Percentiles rank a stretch among this genome's conserved stretches.
These are phyloP conservation scores for Xylariaceae sp. DNA, from an alignment of 2,329 filamentous ascomycete genomes.

Conservation along the genomic window DNA sequence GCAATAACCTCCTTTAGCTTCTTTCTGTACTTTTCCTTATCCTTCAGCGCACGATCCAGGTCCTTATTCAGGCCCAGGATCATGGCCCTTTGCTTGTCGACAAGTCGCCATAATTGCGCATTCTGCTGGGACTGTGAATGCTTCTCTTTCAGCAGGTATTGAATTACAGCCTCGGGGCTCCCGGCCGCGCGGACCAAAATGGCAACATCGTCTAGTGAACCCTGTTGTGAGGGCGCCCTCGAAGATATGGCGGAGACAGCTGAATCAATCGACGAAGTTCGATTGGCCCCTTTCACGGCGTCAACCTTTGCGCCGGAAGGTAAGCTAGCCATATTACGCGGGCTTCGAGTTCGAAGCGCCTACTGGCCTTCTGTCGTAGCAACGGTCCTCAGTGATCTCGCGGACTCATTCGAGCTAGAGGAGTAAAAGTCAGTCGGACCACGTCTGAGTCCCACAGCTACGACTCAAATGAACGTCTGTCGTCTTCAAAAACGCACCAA, in stretches of 20 bases:
- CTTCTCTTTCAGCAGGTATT: slow-evolving; percentile 87
- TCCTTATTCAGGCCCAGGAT: slow-evolving; percentile 93
- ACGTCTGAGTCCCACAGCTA: not conserved
- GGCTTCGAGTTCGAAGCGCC: slow-evolving; percentile 36
- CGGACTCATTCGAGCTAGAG: slow-evolving; percentile 43
- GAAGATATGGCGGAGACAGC: slow-evolving; percentile 74
- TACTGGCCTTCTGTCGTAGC: slow-evolving; percentile 40
- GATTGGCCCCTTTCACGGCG: slow-evolving; percentile 43
- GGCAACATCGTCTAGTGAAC: slow-evolving; percentile 66
- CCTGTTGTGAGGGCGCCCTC: slow-evolving; percentile 53
- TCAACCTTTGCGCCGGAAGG: slow-evolving; percentile 39
- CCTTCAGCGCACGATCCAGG: slow-evolving; percentile 81
- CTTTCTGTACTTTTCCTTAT: slow-evolving; percentile 89
- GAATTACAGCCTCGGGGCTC: slow-evolving; percentile 81
- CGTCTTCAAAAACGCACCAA: slow-evolving; percentile 13
- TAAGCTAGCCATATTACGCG: slow-evolving; percentile 45
- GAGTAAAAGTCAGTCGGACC: slow-evolving; percentile 9
- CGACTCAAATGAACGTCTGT: not conserved
- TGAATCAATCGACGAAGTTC: slow-evolving; percentile 88
- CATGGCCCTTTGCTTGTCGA: slow-evolving; percentile 94
- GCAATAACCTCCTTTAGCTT: slow-evolving; percentile 73
- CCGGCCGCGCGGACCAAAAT: slow-evolving; percentile 78
- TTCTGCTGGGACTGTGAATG: slow-evolving; percentile 85
- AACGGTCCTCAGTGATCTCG: slow-evolving; percentile 40
- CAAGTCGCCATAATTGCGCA: slow-evolving; percentile 85